These are phyloP conservation scores for Globisporangium uncinulatum DNA, from an alignment of 352 stramenopile genomes.

Conservation along the genomic window DNA sequence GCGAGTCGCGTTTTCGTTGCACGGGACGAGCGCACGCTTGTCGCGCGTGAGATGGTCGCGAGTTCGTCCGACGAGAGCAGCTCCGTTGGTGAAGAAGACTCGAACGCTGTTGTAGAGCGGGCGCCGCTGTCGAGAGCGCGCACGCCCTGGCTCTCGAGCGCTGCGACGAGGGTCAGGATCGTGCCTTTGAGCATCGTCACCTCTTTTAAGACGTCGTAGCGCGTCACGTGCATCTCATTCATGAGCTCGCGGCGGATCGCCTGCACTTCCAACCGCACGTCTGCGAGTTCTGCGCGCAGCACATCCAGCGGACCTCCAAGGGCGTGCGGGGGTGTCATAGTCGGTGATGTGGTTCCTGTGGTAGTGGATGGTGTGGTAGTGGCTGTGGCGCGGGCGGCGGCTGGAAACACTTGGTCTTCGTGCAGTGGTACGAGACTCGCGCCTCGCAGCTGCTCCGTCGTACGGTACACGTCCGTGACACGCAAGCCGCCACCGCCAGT, in stretches of 20 bases:
- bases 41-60: conserved; percentile 35
- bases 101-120: no score
- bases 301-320: conserved; percentile 26
- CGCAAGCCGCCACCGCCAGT: conserved; percentile 17
- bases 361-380: no score
- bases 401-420: conserved; percentile 43
- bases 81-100: no score
- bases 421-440: conserved; percentile 47
- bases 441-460: conserved; percentile 50
- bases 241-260: conserved; percentile 73
- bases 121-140: conserved; percentile 11
- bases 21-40: conserved; percentile 42
- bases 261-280: conserved; percentile 64
- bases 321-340: no score
- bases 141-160: conserved; percentile 22
- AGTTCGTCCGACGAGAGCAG: conserved; percentile 39
- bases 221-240: conserved; percentile 77
- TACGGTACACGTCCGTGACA: conserved; percentile 42
- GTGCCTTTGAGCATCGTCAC: conserved; percentile 72
- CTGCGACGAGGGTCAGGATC: conserved; percentile 52
- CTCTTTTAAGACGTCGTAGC: conserved; percentile 85
- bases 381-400: conserved; percentile 17
- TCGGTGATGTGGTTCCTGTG: no score
- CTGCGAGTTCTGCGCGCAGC: conserved; percentile 45
- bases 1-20: conserved; percentile 45